phyloP scores from a whole-genome alignment of 1,284 basidiomycete species.

The Tylopilus sp. region DNA sequence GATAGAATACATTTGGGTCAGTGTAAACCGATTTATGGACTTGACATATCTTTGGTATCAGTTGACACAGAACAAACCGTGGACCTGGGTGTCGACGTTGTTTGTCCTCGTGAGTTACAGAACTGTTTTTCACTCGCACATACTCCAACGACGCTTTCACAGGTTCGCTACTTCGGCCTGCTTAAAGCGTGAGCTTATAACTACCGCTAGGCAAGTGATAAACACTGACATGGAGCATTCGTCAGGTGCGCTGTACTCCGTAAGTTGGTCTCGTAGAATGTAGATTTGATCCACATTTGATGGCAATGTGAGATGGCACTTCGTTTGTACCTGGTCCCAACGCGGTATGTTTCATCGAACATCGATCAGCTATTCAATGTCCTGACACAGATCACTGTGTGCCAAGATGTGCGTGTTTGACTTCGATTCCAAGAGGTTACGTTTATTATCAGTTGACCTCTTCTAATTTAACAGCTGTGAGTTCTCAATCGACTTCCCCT shows the following conservation, averaged over 20 bases:
- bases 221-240: background rate
- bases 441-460: background rate
- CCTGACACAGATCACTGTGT: background rate
- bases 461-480: background rate
- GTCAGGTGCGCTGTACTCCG: background rate
- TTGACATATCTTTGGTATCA: background rate
- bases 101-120: conserved; percentile 10
- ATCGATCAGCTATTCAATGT: background rate
- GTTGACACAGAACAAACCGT: conserved; percentile 14
- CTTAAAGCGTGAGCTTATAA: background rate
- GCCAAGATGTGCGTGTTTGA: background rate
- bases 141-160: background rate
- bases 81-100: conserved; percentile 15
- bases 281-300: too few species aligned
- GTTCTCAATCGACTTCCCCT: background rate
- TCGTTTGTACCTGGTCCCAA: background rate
- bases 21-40: background rate
- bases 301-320: background rate
- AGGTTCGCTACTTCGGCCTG: background rate
- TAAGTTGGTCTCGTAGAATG: conserved; percentile 1
- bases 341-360: background rate
- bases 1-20: conserved; percentile 23
- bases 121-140: background rate
- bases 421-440: background rate
- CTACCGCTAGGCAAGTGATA: background rate